A percentile compares a stretch with the other conserved stretches of the same genome.
phyloP scores from a whole-genome alignment of 163 green algal genomes.

The Scenedesmus sp. region DNA sequence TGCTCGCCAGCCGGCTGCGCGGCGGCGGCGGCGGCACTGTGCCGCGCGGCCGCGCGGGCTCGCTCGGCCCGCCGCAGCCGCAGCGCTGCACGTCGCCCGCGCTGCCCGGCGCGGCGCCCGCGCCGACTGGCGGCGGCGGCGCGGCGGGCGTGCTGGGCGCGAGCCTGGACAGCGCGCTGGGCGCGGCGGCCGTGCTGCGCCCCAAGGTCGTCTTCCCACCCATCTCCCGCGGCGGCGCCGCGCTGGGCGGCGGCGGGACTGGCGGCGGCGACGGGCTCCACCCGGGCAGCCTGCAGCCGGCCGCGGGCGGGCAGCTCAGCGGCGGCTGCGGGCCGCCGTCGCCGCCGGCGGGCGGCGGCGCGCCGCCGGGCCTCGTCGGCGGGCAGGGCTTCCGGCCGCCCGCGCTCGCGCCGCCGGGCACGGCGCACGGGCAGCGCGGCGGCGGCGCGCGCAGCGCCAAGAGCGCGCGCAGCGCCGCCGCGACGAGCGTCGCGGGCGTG shows the following conservation, averaged over 20 bases:
- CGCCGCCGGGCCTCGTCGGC: neutral
- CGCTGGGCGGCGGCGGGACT: no score
- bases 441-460: neutral
- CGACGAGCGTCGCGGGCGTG: constrained; percentile 21
- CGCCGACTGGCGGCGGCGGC: no score
- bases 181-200: constrained; percentile 29
- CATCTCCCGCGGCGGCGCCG: constrained; percentile 41
- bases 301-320: no score
- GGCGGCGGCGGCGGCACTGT: neutral
- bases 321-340: no score
- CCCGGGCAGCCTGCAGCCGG: neutral
- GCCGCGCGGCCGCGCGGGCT: neutral
- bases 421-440: neutral
- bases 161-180: constrained; percentile 50
- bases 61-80: neutral
- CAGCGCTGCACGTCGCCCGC: neutral
- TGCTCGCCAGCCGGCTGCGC: constrained; percentile 10
- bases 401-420: neutral
- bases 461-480: constrained; percentile 15
- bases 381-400: neutral
- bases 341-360: no score
- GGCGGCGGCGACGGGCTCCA: neutral
- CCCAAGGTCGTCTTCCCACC: constrained; percentile 64
- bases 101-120: neutral
- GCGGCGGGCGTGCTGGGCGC: neutral